Evolutionary conservation across 495 filamentous ascomycete genomes (phyloP).

Genomic region (Immersiella caudata): DNA sequence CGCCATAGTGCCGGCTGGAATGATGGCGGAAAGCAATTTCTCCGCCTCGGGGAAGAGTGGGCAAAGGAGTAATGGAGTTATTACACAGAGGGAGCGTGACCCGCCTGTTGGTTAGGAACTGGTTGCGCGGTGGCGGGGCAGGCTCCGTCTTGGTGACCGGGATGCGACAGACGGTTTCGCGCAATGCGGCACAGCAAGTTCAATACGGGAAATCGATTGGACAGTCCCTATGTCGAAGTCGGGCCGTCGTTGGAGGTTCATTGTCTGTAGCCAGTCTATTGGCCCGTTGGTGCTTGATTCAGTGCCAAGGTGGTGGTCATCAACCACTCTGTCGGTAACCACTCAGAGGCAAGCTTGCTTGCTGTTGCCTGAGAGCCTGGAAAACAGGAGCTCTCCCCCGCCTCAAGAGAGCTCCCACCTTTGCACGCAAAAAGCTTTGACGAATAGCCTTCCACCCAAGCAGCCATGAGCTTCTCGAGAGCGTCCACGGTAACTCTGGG

Average conservation of each 20-base stretch:
- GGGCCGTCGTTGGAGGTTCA: not conserved
- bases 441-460: not conserved
- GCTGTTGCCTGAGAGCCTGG: not conserved
- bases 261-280: not conserved
- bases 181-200: constrained; percentile 1
- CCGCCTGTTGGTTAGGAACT: not conserved
- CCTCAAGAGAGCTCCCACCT: not conserved
- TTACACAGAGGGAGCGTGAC: not conserved
- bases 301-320: not conserved
- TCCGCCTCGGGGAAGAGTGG: not conserved
- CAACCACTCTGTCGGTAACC: constrained; percentile 8
- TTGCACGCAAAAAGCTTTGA: not conserved
- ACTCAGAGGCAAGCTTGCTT: not conserved
- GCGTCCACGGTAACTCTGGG: constrained; percentile 3
- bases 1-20: not conserved
- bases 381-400: constrained; percentile 1
- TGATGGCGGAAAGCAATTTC: not conserved
- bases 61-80: not conserved
- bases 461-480: not conserved
- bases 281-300: not conserved
- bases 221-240: not conserved
- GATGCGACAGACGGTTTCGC: too few species aligned
- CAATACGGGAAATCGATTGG: not conserved
- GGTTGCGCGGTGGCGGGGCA: not conserved
- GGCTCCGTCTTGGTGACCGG: too few species aligned